Evolutionary conservation across 2,329 filamentous ascomycete genomes (phyloP).

Genomic region (Fusarium sp.): DNA sequence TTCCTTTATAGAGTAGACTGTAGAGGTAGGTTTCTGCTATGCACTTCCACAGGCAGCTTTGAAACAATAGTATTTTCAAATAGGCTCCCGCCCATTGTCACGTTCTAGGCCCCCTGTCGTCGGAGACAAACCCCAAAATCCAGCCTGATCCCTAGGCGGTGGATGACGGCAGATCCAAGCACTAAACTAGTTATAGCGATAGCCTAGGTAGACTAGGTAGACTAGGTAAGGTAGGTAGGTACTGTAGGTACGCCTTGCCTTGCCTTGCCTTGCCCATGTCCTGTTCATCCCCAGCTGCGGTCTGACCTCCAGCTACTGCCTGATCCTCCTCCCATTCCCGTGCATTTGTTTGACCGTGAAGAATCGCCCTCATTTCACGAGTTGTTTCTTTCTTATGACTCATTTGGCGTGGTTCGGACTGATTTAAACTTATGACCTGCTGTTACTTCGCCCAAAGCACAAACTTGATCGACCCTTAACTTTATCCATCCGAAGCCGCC

Average conservation of each 20-base stretch:
- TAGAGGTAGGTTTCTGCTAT: background rate
- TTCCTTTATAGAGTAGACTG: background rate
- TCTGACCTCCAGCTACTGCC: conserved; percentile 44
- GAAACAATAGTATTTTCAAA: background rate
- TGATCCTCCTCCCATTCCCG: conserved; percentile 38
- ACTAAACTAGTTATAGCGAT: conserved; percentile 35
- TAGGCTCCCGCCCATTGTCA: background rate
- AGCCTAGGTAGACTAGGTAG: conserved; percentile 16
- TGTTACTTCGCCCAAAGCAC: background rate
- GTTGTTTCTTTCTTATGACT: conserved; percentile 35
- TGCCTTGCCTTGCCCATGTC: conserved; percentile 28
- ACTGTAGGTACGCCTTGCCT: conserved; percentile 23
- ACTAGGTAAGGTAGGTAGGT: no score
- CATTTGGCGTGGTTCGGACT: conserved; percentile 32
- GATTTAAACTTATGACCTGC: conserved; percentile 15
- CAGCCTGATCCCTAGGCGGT: conserved; percentile 40
- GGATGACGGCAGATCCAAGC: conserved; percentile 34
- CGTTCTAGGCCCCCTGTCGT: conserved; percentile 10
- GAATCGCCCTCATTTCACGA: conserved; percentile 20
- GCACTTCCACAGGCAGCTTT: background rate
- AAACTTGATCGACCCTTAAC: background rate
- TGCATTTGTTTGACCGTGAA: conserved; percentile 26
- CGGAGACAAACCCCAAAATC: conserved; percentile 15
- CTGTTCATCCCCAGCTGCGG: conserved; percentile 39
- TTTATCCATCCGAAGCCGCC: conserved; percentile 7